phyloP scores from a whole-genome alignment of 2,329 filamentous ascomycete genomes.

The Fusarium keratoplasticum region DNA sequence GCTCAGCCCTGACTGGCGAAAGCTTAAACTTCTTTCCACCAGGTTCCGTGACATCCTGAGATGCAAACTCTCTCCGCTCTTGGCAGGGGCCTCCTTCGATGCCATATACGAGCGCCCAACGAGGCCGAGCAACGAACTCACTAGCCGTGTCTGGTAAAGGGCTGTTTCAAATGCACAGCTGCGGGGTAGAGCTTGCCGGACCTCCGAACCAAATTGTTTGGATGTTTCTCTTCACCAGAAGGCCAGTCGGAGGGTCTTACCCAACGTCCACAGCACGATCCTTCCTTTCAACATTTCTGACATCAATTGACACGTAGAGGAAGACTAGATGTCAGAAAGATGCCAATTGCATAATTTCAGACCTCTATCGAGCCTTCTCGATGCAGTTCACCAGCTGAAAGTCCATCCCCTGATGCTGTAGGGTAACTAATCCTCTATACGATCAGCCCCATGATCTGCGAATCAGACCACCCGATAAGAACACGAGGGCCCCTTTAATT shows the following conservation, averaged over 20 bases:
- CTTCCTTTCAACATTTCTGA: too few species aligned
- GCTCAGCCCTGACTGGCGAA: not conserved
- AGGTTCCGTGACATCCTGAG: not conserved
- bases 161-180: not conserved
- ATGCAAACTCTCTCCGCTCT: not conserved
- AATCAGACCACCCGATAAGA: not conserved
- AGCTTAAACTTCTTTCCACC: not conserved
- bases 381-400: not conserved
- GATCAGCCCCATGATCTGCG: not conserved
- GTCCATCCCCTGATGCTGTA: not conserved
- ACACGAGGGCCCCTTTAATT: not conserved
- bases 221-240: not conserved
- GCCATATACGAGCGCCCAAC: not conserved
- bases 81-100: not conserved
- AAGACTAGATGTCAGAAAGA: not conserved
- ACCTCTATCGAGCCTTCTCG: not conserved
- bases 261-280: not conserved
- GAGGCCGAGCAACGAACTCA: not conserved
- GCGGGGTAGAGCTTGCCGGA: not conserved
- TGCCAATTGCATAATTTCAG: not conserved
- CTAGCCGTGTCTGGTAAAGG: not conserved
- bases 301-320: not conserved
- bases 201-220: not conserved
- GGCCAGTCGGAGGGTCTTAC: accelerated
- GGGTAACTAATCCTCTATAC: not conserved